A percentile compares a stretch with the other conserved stretches of the same genome.
phyloP scores from a whole-genome alignment of 2,329 filamentous ascomycete genomes.

The Cladosporium halotolerans region DNA sequence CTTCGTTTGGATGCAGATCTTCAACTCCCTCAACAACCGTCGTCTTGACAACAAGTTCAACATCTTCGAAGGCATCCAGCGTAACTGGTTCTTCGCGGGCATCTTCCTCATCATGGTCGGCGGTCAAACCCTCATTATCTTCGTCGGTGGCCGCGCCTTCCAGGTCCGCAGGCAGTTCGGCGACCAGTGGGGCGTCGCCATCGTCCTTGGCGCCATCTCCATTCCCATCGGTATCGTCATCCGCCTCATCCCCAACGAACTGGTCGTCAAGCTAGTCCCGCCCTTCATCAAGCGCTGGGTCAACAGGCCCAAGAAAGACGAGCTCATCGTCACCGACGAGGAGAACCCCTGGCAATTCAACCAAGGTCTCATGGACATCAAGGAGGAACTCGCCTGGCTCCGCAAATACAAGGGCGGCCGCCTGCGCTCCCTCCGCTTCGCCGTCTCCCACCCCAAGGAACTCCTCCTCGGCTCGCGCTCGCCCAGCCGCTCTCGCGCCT shows the following conservation, averaged over 20 bases:
- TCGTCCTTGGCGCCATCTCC: conserved; percentile 77
- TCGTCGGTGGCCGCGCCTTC: conserved; percentile 77
- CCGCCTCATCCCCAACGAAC: conserved; percentile 71
- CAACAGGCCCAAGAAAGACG: conserved; percentile 35
- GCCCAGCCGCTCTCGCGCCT: conserved; percentile 55
- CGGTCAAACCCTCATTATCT: conserved; percentile 84
- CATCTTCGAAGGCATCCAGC: conserved; percentile 80
- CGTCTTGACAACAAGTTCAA: conserved; percentile 93
- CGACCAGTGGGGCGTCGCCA: conserved; percentile 80
- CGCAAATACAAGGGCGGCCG: conserved; percentile 75
- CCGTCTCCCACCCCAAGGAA: conserved; percentile 68
- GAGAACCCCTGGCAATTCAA: conserved; percentile 54
- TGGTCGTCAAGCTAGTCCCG: conserved; percentile 44
- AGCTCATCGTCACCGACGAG: conserved; percentile 38
- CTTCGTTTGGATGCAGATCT: conserved; percentile 99
- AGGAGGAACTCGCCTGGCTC: conserved; percentile 74
- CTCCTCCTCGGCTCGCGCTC: conserved; percentile 58
- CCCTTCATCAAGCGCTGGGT: conserved; percentile 32
- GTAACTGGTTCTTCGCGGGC: conserved; percentile 81
- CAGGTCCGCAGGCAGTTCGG: conserved; percentile 62
- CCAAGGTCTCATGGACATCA: conserved; percentile 64
- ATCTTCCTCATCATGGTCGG: conserved; percentile 86
- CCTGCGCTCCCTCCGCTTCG: conserved; percentile 73
- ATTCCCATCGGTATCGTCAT: conserved; percentile 77
- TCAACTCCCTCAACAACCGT: conserved; percentile 96